Conservation (phyloP, 257 asterid species). For the Scutellaria barbata region DNA sequence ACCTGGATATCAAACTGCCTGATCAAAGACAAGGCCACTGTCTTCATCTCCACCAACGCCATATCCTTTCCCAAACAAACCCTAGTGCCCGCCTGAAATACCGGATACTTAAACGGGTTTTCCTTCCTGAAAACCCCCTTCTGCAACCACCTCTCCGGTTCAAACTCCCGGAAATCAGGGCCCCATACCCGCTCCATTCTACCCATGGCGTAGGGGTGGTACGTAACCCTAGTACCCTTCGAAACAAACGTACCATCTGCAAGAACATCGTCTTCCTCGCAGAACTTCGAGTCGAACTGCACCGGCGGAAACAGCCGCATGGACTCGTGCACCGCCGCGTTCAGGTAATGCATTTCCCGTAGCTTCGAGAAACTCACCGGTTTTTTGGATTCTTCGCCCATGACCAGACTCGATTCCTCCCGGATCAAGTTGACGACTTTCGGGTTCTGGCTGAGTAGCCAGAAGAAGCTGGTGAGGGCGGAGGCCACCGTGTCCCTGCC, state of each 20-base stretch:
- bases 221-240: constrained; percentile 49
- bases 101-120: constrained; percentile 53
- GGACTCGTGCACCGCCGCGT: constrained; percentile 74
- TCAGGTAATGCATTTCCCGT: constrained; percentile 46
- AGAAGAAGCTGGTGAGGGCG: constrained; percentile 66
- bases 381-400: constrained; percentile 25
- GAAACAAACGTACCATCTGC: constrained; percentile 60
- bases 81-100: constrained; percentile 55
- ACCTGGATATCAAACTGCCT: constrained; percentile 39
- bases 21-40: constrained; percentile 45
- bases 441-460: constrained; percentile 37
- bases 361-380: constrained; percentile 14
- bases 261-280: constrained; percentile 56
- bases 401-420: constrained; percentile 39
- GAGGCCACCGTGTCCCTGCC: constrained; percentile 83
- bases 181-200: constrained; percentile 58
- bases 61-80: constrained; percentile 57
- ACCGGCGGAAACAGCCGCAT: constrained; percentile 80
- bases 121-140: constrained; percentile 44
- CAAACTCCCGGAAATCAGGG: constrained; percentile 40
- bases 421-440: constrained; percentile 24
- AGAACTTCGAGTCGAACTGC: constrained; percentile 79
- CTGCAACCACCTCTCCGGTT: constrained; percentile 50
- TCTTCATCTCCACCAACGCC: constrained; percentile 57
- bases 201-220: constrained; percentile 61